Conservation (phyloP, 2,329 filamentous ascomycete genomes). For the Parafenestella ontariensis region DNA sequence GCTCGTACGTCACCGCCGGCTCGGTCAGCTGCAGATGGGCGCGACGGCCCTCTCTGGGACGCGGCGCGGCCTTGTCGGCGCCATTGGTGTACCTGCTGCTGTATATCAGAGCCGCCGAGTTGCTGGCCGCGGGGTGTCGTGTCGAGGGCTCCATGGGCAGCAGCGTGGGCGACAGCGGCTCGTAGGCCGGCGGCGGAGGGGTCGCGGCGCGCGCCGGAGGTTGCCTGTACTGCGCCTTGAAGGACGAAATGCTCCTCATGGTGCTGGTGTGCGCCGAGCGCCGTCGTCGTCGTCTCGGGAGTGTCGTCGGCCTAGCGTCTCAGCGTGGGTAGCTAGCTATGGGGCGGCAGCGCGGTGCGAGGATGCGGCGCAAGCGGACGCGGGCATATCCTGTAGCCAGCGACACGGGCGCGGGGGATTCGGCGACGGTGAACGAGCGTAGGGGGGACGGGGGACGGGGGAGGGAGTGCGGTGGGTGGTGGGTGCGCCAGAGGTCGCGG, state of each 20-base stretch:
- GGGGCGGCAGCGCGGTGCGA: conserved; percentile 32
- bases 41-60: conserved; percentile 7
- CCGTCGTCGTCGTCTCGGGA: conserved; percentile 25
- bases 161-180: conserved; percentile 47
- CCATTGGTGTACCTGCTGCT: conserved; percentile 17
- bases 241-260: conserved; percentile 39
- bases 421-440: conserved; percentile 26
- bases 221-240: conserved; percentile 44
- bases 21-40: conserved; percentile 17
- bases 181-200: conserved; percentile 42
- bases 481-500: conserved; percentile 11
- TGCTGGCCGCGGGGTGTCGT: conserved; percentile 32
- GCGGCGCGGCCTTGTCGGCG: neutral
- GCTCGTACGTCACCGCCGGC: conserved; percentile 19
- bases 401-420: conserved; percentile 17
- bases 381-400: conserved; percentile 40
- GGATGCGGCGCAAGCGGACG: conserved; percentile 25
- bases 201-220: conserved; percentile 39
- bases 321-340: conserved; percentile 36
- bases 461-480: conserved; percentile 15
- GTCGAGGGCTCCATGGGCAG: conserved; percentile 21
- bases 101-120: conserved; percentile 14
- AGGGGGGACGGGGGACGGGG: conserved; percentile 16
- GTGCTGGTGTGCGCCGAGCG: conserved; percentile 26
- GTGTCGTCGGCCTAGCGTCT: conserved; percentile 36